Evolutionary conservation across 2,329 filamentous ascomycete genomes (phyloP), one percentile per base, ranked within the genome.

Genomic region (Botryotinia calthae): DNA sequence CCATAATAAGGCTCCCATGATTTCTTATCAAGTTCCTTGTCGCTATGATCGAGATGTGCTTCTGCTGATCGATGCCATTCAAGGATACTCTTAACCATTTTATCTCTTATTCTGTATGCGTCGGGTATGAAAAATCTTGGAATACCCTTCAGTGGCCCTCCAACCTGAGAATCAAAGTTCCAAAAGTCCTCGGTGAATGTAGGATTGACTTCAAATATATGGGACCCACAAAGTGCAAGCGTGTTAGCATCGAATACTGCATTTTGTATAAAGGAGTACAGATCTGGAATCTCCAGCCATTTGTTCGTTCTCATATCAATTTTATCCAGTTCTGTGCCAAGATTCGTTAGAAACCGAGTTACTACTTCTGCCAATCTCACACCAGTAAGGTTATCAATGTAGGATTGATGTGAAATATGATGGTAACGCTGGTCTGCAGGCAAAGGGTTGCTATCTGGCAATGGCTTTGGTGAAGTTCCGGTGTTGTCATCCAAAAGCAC

Each of bases 1-100:
- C 80, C 80, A 72, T 76, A 80, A 54, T 75, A 70, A n/a, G 77
- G 76, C 20, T 81, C 80, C 76, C 78, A 81, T 20, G 78, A 76
- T n/a, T 69, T 51, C 18, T 48, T 69, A 14, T 73, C 68, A 2
- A 78, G 71, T 34, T 51, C 54, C 10, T 74, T 72, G 44, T 77
- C 75, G 22, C 72, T 22, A n/a, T 62, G 64, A 73, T 78, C 73
- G 22, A 72, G 25, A 20, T 69, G 42, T 28, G 74, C 73, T 44
- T 66, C 37, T 1, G 79, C 78, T 59, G 77, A 74, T n/a, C 16
- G 22, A 31, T 78, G 79, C 80, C 80, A 81, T 44, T 73, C 75
- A 63, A 74, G 75, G 22, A 81, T 67, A 20, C 71, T 59, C 4
- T 68, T 73, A n/a, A 78, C 62, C 44, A 77, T 65, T 56, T 73